Percentiles rank a stretch among this genome's conserved stretches.
These are phyloP conservation scores for Globisporangium parvum DNA, from an alignment of 352 stramenopile species.

Conservation along the genomic window DNA sequence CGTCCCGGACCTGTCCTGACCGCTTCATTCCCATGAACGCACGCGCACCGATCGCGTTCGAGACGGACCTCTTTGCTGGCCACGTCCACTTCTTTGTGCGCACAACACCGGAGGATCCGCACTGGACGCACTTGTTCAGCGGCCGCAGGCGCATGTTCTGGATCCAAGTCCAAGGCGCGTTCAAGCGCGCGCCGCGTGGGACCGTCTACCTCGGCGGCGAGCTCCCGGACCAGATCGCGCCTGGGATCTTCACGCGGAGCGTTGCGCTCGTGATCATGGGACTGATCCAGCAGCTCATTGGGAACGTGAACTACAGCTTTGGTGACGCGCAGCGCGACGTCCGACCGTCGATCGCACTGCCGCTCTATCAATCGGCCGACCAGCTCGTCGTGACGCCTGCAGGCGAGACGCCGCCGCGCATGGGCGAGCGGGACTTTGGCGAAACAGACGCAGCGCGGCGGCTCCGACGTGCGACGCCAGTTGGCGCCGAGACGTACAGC, in stretches of 20 bases:
- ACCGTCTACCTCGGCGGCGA: conserved; percentile 73
- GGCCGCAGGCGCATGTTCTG: conserved; percentile 76
- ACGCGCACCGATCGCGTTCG: conserved; percentile 55
- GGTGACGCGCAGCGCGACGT: conserved; percentile 30
- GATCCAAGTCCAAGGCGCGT: conserved; percentile 85
- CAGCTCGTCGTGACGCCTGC: conserved; percentile 67
- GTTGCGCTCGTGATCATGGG: conserved; percentile 72
- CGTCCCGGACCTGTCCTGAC: too few species aligned
- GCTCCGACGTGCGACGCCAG: conserved; percentile 34
- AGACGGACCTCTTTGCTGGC: conserved; percentile 84
- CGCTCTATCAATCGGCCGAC: conserved; percentile 74
- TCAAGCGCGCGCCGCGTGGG: conserved; percentile 54
- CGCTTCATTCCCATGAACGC: conserved; percentile 53
- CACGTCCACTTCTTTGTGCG: conserved; percentile 79
- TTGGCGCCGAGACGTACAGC: conserved; percentile 41
- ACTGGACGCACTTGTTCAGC: conserved; percentile 50
- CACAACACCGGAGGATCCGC: conserved; percentile 46
- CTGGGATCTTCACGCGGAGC: conserved; percentile 72
- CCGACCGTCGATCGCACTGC: conserved; percentile 63
- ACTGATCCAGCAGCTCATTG: conserved; percentile 63
- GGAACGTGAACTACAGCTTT: conserved; percentile 68
- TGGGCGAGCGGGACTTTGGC: conserved; percentile 58
- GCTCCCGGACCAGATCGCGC: conserved; percentile 49
- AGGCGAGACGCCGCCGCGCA: conserved; percentile 37
- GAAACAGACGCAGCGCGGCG: conserved; percentile 43